Base-by-base conservation (phyloP, 1,284 basidiomycete species). In the Cutaneotrichosporon cyanovorans region DNA sequence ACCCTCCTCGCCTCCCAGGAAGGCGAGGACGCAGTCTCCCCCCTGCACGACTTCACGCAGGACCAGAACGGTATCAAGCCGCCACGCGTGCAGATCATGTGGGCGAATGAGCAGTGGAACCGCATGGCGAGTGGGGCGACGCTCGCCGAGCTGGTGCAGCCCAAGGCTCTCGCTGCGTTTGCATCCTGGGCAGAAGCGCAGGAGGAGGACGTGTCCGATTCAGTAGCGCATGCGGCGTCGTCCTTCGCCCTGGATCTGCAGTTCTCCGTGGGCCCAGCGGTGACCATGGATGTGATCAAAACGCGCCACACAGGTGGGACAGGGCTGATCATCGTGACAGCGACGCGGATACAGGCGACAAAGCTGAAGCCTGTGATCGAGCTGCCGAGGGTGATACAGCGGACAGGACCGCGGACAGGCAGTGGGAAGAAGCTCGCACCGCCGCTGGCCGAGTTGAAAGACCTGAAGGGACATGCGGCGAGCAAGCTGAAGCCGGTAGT, bases 31-130 rank as follows among this genome's bases (percentile, higher is more conserved):
- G 36, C 32, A 9, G 28, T 37, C 3, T 10, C 32, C 1, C 39
- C 38, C 4, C 32, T 28, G 25, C 7, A 37, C 20, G 7, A 35
- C 44, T n/a, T 35, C 5, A 14, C 44, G 18, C 14, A 23, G 10
- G 25, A 28, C 25, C 12, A 28, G 25, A 12, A 28, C 25, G 12
- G 25, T 28, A 7, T 12, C 25, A 28, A 28, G 25, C 12, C 25
- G 25, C 25, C 25, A 12, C 25, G 25, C 12, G 25, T 28, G 25
- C 25, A 28, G 22, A 33, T 61, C 15, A 48, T 50, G 8, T 64
- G 63, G 63, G 48, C 52, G 9, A 65, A 65, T 37, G 42, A 51
- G 31, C 52, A 47, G 20, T 65, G 59, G 55, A 40, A 56, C 16
- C 42, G 48, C 14, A 18, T 63, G 10, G 51, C 56, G 0, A 42